Conservation (phyloP, 2,329 filamentous ascomycete species). For the Botrytis aclada region DNA sequence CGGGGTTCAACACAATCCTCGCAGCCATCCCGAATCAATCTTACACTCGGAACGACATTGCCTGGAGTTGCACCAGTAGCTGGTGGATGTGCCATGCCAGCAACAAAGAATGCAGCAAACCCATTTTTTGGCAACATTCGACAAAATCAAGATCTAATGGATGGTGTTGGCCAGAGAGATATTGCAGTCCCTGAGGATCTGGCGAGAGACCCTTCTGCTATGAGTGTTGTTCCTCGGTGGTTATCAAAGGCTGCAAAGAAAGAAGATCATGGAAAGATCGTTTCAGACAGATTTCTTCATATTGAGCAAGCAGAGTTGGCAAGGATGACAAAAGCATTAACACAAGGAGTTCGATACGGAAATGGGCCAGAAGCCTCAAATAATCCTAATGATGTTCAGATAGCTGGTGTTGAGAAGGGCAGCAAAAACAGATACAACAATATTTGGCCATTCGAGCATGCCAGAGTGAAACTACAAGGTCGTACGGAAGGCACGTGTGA, state of each 20-base stretch:
- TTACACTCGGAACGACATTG: constrained; percentile 48
- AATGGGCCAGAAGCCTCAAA: constrained; percentile 37
- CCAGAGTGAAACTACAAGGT: constrained; percentile 74
- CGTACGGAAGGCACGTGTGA: constrained; percentile 71
- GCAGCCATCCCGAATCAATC: constrained; percentile 43
- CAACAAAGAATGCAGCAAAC: constrained; percentile 64
- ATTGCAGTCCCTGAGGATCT: constrained; percentile 56
- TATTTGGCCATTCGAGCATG: constrained; percentile 93
- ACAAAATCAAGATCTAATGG: constrained; percentile 92
- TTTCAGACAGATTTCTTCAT: constrained; percentile 77
- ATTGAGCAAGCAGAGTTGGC: constrained; percentile 85
- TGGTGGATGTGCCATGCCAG: constrained; percentile 81
- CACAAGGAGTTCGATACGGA: constrained; percentile 56
- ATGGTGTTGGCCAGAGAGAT: constrained; percentile 81
- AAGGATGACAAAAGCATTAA: constrained; percentile 84
- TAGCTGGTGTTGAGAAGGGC: constrained; percentile 92
- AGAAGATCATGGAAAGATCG: constrained; percentile 70
- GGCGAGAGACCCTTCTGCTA: constrained; percentile 40
- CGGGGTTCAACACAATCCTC: constrained; percentile 40
- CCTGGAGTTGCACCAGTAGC: constrained; percentile 71
- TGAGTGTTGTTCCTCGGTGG: constrained; percentile 67
- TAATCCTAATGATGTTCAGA: constrained; percentile 52
- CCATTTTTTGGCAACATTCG: constrained; percentile 96
- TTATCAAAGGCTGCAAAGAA: constrained; percentile 64
- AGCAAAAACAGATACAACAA: constrained; percentile 97